Evolutionary conservation across 2,329 filamentous ascomycete species (phyloP), one percentile per base, ranked within the genome.

Genomic region (Phialemonium atrogriseum): DNA sequence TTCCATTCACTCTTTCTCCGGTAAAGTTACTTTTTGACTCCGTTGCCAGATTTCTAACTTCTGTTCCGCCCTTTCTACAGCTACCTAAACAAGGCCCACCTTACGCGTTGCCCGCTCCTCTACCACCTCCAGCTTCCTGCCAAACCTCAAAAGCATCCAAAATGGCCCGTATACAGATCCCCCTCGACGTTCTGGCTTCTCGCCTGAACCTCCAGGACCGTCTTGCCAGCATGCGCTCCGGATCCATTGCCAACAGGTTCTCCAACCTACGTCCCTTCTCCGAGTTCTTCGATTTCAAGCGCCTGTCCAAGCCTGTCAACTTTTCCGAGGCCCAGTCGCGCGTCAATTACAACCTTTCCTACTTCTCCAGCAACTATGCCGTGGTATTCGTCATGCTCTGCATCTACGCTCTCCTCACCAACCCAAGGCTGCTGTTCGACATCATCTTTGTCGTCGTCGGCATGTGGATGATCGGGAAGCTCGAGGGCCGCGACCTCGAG

Each of bases 351-450:
- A 98, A 98, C 62, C 66, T 98, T 44, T 78, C 83, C 58, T 83
- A 96, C 68, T 98, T 94, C 71, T 93, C 87, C 41, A 95, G 86
- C 80, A 98, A 98, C 70, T 98, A 98, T 73, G 82, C 84, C 46
- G 81, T 84, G 42, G 76, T 96, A 48, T 94, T 96, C 56, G 70
- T 84, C 49, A 93, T 98, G 80, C 80, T 98, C 53, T 85, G 83
- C 68, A 81, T 98, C 64, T 98, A 98, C 70, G 84, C 84, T 51
- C 66, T 98, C 51, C 72, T 98, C 51, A 91, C 85, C 48, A 96
- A 95, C 64, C 69, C 77, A 51, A 62, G 79, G 27, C 73, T 98
- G 32, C 77, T 95, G 39, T 95, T 96, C 56, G 87, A 93, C 62
- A 94, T 98, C 55, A 61, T 93, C 52, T 73, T 98, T 32, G 81